A percentile compares a stretch with the other conserved stretches of the same genome.
These are phyloP conservation scores for Candida suzukii DNA, from an alignment of 805 yeast species.

Conservation along the genomic window DNA sequence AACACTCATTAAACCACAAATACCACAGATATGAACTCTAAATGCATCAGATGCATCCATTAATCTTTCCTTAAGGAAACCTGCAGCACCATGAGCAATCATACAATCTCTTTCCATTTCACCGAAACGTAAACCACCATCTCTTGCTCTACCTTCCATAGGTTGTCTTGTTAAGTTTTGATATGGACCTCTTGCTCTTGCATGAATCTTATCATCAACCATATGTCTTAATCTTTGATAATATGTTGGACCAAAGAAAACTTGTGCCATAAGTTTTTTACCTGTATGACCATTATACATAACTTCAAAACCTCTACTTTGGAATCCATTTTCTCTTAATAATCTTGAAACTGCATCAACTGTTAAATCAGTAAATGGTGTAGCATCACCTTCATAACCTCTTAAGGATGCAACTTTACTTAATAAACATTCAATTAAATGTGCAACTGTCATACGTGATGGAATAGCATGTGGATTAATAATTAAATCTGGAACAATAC, in stretches of 20 bases:
- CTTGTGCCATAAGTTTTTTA: constrained; percentile 94
- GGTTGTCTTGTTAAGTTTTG: constrained; percentile 98
- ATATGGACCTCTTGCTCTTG: constrained; percentile 98
- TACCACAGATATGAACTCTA: constrained; percentile 96
- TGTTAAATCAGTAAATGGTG: constrained; percentile 97
- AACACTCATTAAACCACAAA: constrained; percentile 97
- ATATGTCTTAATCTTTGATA: constrained; percentile 98
- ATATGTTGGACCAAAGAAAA: constrained; percentile 99
- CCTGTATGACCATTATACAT: constrained; percentile 99
- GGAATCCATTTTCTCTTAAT: constrained; percentile 92
- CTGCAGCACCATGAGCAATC: constrained; percentile 99
- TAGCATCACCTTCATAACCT: constrained; percentile 98
- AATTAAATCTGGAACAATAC: constrained; percentile 94
- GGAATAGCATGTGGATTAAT: constrained; percentile 99
- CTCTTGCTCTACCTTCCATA: constrained; percentile 98
- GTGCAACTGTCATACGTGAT: constrained; percentile 99
- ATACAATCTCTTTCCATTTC: constrained; percentile 99
- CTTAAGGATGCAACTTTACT: constrained; percentile 92
- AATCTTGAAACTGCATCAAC: constrained; percentile 94
- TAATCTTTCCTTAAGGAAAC: constrained; percentile 92
- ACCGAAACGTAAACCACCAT: constrained; percentile 98
- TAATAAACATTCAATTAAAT: constrained; percentile 94
- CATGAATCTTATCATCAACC: constrained; percentile 99
- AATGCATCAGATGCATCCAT: constrained; percentile 99
- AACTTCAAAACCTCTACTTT: constrained; percentile 96